Conservation (phyloP, 371 early-diverging fungal species). For the Parasitella parasitica region DNA sequence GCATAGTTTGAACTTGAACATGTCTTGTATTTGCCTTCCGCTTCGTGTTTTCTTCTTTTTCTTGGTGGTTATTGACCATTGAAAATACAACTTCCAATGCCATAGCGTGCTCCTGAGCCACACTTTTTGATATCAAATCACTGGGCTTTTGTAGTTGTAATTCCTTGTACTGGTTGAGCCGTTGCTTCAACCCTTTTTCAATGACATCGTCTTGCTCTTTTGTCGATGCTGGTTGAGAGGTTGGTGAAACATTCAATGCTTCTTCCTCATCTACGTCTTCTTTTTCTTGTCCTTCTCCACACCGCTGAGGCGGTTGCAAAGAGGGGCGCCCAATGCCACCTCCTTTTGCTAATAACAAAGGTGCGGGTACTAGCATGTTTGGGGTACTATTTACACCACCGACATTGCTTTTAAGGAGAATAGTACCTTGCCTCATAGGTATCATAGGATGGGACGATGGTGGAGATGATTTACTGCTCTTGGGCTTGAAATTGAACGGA, state of each 20-base stretch:
- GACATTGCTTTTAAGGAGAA: neutral
- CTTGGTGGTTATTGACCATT: slow-evolving; percentile 2
- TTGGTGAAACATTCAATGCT: neutral
- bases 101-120: slow-evolving; percentile 23
- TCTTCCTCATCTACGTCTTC: neutral
- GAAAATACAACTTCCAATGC: slow-evolving; percentile 13
- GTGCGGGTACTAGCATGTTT: neutral
- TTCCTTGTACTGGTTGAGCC: slow-evolving; percentile 5
- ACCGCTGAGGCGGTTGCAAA: neutral
- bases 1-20: slow-evolving; percentile 30
- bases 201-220: slow-evolving; percentile 4
- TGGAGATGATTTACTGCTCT: neutral
- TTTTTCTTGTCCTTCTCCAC: neutral
- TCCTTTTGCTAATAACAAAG: neutral
- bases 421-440: neutral
- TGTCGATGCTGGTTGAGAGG: neutral
- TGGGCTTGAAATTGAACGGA: slow-evolving; percentile 8
- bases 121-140: slow-evolving; percentile 3
- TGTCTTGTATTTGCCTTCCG: slow-evolving; percentile 7
- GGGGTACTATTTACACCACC: neutral
- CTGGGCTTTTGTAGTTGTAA: slow-evolving; percentile 1
- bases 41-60: neutral
- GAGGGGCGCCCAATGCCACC: neutral
- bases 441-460: neutral
- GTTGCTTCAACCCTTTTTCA: slow-evolving; percentile 16